phyloP scores from a whole-genome alignment of 768 basidiomycete species.

The Leucocoprinus leucothites region DNA sequence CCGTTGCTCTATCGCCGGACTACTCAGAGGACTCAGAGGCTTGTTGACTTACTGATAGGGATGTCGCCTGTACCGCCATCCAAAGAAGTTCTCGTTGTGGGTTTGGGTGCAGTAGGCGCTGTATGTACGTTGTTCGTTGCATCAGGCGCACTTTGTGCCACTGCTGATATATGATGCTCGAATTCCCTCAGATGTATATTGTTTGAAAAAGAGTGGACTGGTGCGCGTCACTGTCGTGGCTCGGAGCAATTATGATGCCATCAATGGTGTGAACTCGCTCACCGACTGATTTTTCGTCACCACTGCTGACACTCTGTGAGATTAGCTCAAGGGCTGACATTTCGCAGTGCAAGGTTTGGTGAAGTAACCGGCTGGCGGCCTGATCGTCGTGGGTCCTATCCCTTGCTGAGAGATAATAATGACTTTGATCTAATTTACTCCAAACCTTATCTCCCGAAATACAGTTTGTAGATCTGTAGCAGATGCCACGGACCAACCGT shows the following conservation, averaged over 20 bases:
- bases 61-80: slow-evolving; percentile 14
- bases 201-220: slow-evolving; percentile 53
- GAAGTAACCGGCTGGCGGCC: slow-evolving; percentile 57
- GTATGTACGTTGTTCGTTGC: slow-evolving; percentile 43
- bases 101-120: slow-evolving; percentile 64
- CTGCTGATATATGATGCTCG: neutral
- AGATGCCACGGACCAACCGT: slow-evolving; percentile 61
- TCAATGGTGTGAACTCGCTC: slow-evolving; percentile 34
- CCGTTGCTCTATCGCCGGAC: too few species aligned
- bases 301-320: neutral
- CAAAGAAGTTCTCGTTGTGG: slow-evolving; percentile 55
- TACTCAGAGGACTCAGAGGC: too few species aligned
- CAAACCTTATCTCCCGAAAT: too few species aligned
- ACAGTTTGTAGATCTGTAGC: slow-evolving; percentile 56
- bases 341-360: slow-evolving; percentile 61
- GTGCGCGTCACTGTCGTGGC: slow-evolving; percentile 72
- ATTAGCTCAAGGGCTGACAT: slow-evolving; percentile 49
- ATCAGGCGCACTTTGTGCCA: neutral
- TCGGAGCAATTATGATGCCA: slow-evolving; percentile 60
- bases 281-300: neutral
- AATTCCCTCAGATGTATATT: slow-evolving; percentile 43
- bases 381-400: slow-evolving; percentile 47
- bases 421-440: too few species aligned
- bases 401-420: too few species aligned
- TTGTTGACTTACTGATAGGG: too few species aligned